These are phyloP conservation scores for Alternaria brassicae DNA, from an alignment of 2,329 filamentous ascomycete genomes.

Conservation along the genomic window DNA sequence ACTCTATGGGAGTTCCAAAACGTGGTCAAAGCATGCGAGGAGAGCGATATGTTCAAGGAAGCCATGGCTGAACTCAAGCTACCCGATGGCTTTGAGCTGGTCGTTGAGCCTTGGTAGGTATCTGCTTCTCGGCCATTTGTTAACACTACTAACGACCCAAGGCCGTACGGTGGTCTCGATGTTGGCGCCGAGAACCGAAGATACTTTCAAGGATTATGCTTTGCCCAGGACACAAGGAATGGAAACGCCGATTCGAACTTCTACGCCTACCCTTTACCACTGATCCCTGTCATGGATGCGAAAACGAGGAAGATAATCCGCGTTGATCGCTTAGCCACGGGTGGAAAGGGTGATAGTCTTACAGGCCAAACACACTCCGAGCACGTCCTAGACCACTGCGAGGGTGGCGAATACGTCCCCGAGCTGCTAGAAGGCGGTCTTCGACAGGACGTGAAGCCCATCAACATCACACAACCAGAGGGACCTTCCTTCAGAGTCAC, in stretches of 20 bases:
- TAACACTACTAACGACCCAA: slow-evolving; percentile 13
- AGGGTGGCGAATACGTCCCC: slow-evolving; percentile 58
- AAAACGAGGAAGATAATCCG: slow-evolving; percentile 46
- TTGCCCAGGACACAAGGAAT: slow-evolving; percentile 57
- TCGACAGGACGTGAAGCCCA: slow-evolving; percentile 64
- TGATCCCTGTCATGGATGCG: slow-evolving; percentile 50
- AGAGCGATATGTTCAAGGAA: slow-evolving; percentile 61
- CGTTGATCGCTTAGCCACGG: slow-evolving; percentile 48
- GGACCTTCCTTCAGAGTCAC: slow-evolving; percentile 70
- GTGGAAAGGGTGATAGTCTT: slow-evolving; percentile 47
- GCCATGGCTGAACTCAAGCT: slow-evolving; percentile 60
- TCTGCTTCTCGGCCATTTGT: background rate
- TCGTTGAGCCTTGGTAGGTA: slow-evolving; percentile 59
- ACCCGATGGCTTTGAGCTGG: slow-evolving; percentile 63
- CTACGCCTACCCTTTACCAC: slow-evolving; percentile 50
- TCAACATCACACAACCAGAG: slow-evolving; percentile 75
- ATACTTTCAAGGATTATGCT: slow-evolving; percentile 63
- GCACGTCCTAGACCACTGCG: slow-evolving; percentile 57
- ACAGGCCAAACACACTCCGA: slow-evolving; percentile 50
- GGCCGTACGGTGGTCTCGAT: slow-evolving; percentile 63
- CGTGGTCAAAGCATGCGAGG: slow-evolving; percentile 55
- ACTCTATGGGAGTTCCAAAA: slow-evolving; percentile 53
- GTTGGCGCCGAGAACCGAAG: slow-evolving; percentile 56
- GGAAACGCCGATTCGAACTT: slow-evolving; percentile 55
- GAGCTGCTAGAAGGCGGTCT: slow-evolving; percentile 50